These are phyloP conservation scores for Tricladium varicosporioides DNA, from an alignment of 2,329 filamentous ascomycete species.

Conservation along the genomic window DNA sequence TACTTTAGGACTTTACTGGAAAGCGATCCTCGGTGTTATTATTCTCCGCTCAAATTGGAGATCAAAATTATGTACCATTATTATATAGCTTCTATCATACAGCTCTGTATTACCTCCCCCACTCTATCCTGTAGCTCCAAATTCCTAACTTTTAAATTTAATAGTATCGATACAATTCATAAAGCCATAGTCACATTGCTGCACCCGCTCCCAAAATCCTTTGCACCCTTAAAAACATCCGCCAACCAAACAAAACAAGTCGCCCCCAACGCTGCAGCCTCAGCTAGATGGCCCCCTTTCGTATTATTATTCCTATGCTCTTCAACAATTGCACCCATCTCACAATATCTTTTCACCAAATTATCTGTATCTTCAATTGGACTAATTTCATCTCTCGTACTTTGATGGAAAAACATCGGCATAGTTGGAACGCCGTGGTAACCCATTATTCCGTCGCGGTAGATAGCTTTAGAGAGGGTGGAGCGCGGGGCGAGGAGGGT, in stretches of 20 bases:
- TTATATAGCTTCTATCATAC: too few relatives aligned
- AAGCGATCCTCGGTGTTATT: too few relatives aligned
- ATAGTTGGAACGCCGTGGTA: slow-evolving; percentile 43
- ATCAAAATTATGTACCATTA: too few relatives aligned
- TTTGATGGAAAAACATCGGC: slow-evolving; percentile 50
- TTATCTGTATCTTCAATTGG: slow-evolving; percentile 43
- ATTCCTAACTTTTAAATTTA: too few relatives aligned
- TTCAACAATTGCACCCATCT: slow-evolving; percentile 38
- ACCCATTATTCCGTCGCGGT: slow-evolving; percentile 8
- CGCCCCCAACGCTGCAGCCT: slow-evolving; percentile 36
- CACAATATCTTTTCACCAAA: slow-evolving; percentile 42
- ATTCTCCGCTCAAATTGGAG: too few relatives aligned
- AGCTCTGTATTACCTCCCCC: too few relatives aligned
- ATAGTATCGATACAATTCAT: too few relatives aligned
- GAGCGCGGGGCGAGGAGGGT: slow-evolving; percentile 11
- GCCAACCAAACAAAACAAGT: slow-evolving; percentile 34
- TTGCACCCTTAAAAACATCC: slow-evolving; percentile 8
- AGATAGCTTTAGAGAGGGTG: slow-evolving; percentile 2
- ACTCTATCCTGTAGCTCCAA: too few relatives aligned
- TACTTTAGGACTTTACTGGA: too few relatives aligned
- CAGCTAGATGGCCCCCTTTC: slow-evolving; percentile 40
- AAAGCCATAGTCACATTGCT: too few relatives aligned
- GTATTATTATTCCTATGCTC: slow-evolving; percentile 41
- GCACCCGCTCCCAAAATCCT: too few relatives aligned
- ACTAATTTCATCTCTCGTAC: slow-evolving; percentile 44